phyloP scores from a whole-genome alignment of 345 rosid species.

The Mallotus nudiflorus region DNA sequence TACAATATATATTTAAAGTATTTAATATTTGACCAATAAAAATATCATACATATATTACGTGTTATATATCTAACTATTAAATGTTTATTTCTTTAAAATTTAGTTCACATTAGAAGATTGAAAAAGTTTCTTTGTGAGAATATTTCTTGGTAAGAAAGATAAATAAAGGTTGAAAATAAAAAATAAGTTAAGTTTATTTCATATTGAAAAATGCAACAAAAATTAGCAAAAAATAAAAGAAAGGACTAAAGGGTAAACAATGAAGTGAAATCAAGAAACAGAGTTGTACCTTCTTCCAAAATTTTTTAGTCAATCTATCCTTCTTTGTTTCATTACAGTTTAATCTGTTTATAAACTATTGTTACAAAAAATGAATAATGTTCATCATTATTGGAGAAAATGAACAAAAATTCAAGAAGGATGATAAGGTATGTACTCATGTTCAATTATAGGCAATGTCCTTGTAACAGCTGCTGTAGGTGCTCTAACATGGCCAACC shows the following conservation, averaged over 20 bases:
- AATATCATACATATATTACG: too few relatives aligned
- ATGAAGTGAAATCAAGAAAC: slow-evolving; percentile 24
- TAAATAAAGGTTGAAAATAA: too few relatives aligned
- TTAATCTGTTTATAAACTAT: slow-evolving; percentile 7
- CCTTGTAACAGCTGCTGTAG: slow-evolving; percentile 63
- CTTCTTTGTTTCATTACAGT: slow-evolving; percentile 17
- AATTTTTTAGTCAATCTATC: slow-evolving; percentile 9
- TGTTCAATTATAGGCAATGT: slow-evolving; percentile 73
- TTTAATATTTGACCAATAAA: too few relatives aligned
- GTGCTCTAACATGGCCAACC: slow-evolving; percentile 86
- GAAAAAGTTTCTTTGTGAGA: too few relatives aligned
- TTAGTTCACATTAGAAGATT: too few relatives aligned
- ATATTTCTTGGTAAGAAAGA: too few relatives aligned
- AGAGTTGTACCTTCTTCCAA: slow-evolving; percentile 20
- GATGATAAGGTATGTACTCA: slow-evolving; percentile 42
- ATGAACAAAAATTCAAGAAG: slow-evolving; percentile 25
- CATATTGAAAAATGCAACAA: too few relatives aligned
- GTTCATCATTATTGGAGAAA: background rate
- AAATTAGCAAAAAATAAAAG: background rate
- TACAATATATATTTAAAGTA: too few relatives aligned
- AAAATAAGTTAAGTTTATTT: too few relatives aligned
- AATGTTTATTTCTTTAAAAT: too few relatives aligned
- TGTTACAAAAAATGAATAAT: slow-evolving; percentile 45
- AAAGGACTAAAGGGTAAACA: background rate
- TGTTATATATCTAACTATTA: too few relatives aligned